Evolutionary conservation across 208 protist genomes (phyloP).

Genomic region (Trichomonas vaginalis): DNA sequence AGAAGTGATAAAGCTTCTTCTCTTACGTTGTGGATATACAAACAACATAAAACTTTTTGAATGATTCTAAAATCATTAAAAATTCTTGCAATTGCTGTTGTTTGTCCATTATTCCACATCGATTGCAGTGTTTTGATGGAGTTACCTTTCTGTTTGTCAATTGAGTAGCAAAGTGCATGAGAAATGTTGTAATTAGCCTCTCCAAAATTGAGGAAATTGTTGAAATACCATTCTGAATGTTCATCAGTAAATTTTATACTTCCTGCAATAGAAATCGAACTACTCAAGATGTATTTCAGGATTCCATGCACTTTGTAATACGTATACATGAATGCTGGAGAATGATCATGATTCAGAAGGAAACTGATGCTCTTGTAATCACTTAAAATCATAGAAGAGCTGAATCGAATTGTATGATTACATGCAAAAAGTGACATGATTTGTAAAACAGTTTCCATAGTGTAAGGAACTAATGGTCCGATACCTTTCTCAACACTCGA

Average conservation of each 20-base stretch:
- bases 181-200: not conserved
- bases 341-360: not conserved
- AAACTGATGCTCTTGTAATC: not conserved
- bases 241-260: not conserved
- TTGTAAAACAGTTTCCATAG: not conserved
- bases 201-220: not conserved
- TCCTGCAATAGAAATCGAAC: not conserved
- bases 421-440: not conserved
- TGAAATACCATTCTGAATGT: not conserved
- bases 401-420: not conserved
- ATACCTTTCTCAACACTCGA: not conserved
- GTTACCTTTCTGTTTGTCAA: not conserved
- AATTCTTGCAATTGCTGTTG: not conserved
- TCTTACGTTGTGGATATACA: not conserved
- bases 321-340: not conserved
- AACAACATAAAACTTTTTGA: not conserved
- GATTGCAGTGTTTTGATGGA: not conserved
- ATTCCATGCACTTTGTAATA: not conserved
- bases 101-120: not conserved
- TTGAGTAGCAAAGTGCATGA: not conserved
- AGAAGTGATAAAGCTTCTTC: not conserved
- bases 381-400: not conserved
- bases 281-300: not conserved
- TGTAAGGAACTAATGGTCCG: not conserved
- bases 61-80: not conserved